These are phyloP conservation scores for Colletotrichum chrysophilum DNA, from an alignment of 2,329 filamentous ascomycete genomes.

Conservation along the genomic window DNA sequence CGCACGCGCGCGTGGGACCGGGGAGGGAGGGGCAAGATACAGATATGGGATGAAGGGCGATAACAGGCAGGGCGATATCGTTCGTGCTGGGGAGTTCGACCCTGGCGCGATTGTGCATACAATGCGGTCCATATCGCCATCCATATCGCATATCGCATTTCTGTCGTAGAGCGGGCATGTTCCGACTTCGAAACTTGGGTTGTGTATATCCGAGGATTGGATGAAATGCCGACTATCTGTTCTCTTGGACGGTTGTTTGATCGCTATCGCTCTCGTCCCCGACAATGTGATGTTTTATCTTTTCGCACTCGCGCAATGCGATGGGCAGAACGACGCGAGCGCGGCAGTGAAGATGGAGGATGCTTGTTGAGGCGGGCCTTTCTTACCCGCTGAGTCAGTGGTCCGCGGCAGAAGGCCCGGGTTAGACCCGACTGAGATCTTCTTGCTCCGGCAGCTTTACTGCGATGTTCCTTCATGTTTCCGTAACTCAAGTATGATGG, in stretches of 20 bases:
- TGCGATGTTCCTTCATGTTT: background rate
- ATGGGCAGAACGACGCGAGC: background rate
- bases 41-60: background rate
- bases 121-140: background rate
- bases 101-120: background rate
- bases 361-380: background rate
- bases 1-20: background rate
- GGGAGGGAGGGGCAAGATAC: no score
- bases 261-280: background rate
- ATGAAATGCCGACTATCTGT: background rate
- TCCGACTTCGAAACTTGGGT: background rate
- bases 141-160: background rate
- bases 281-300: background rate
- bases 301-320: background rate
- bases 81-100: background rate
- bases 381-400: rapidly evolving
- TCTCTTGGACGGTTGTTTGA: background rate
- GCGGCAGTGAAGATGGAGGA: background rate
- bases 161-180: background rate
- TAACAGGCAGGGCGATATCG: background rate
- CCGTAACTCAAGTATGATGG: background rate
- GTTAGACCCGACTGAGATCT: background rate
- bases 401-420: background rate
- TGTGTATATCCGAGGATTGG: background rate
- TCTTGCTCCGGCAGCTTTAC: rapidly evolving